These are phyloP conservation scores for Chrysochromulina tobinii DNA, from an alignment of 78 protist species.

Conservation along the genomic window DNA sequence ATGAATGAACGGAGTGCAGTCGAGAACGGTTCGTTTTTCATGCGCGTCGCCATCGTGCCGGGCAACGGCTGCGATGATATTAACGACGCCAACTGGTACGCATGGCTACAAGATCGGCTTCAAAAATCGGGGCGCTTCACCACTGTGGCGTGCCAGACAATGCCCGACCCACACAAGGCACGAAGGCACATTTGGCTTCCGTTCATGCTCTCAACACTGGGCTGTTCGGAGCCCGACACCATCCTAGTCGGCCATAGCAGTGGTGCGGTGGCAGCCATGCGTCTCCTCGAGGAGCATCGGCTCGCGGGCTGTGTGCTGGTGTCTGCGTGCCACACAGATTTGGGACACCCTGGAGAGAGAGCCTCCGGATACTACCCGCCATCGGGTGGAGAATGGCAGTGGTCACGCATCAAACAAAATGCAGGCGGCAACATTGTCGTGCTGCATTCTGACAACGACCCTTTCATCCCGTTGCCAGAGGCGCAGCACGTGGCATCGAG, in stretches of 20 bases:
- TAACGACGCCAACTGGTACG: background rate
- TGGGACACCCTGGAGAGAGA: conserved; percentile 36
- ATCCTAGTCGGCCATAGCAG: conserved; percentile 39
- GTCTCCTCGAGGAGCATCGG: conserved; percentile 27
- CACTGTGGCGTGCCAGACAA: background rate
- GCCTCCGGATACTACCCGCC: conserved; percentile 45
- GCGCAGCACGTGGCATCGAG: background rate
- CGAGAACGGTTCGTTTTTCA: too few relatives aligned
- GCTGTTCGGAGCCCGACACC: background rate
- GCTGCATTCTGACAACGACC: background rate
- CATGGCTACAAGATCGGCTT: background rate
- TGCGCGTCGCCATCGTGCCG: background rate
- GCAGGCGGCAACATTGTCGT: background rate
- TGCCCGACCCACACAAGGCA: background rate
- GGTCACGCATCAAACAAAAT: background rate
- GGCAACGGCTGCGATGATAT: background rate
- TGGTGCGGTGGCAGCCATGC: conserved; percentile 53
- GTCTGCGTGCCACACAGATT: conserved; percentile 41
- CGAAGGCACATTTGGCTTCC: conserved; percentile 6
- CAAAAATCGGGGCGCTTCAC: background rate
- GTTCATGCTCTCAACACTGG: background rate
- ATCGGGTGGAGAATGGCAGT: background rate
- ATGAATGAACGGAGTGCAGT: too few relatives aligned
- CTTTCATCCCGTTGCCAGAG: background rate
- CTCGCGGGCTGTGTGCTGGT: conserved; percentile 30